Evolutionary conservation across 202 grass and related monocot species (phyloP).

Genomic region (Thinopyrum obtusiflorum): DNA sequence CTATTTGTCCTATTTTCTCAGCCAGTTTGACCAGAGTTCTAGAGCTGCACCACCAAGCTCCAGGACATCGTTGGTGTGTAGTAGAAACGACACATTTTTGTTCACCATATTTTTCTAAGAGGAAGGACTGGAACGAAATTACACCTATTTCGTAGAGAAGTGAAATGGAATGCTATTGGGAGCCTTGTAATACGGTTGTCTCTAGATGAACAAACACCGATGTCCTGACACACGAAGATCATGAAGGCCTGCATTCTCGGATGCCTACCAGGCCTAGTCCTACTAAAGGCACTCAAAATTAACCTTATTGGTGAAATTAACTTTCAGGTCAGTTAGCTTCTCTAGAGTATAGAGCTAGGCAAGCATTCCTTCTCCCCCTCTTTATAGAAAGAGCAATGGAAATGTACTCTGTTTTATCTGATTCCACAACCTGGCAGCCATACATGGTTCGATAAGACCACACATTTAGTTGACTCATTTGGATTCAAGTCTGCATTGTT

Average conservation of each 20-base stretch:
- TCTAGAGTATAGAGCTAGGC: not conserved
- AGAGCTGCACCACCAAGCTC: not conserved
- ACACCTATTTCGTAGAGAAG: not conserved
- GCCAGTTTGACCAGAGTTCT: no score
- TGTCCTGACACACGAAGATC: not conserved
- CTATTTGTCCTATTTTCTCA: no score
- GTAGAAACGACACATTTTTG: not conserved
- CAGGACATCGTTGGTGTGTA: not conserved
- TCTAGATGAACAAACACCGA: not conserved
- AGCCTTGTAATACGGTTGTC: not conserved
- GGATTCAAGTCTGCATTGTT: not conserved
- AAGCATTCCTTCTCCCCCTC: not conserved
- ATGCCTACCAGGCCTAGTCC: not conserved
- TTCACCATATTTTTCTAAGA: not conserved
- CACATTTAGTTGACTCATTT: not conserved
- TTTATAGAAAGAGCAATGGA: not conserved
- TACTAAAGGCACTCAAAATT: not conserved
- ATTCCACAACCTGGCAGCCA: no score
- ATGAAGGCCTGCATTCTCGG: not conserved
- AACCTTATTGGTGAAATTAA: not conserved
- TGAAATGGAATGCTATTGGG: not conserved
- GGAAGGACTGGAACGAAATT: not conserved
- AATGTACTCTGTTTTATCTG: not conserved
- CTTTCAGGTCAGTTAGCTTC: not conserved
- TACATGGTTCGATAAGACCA: no score